Conservation (phyloP, 202 grass and related monocot genomes). For the Zoysia matrella region DNA sequence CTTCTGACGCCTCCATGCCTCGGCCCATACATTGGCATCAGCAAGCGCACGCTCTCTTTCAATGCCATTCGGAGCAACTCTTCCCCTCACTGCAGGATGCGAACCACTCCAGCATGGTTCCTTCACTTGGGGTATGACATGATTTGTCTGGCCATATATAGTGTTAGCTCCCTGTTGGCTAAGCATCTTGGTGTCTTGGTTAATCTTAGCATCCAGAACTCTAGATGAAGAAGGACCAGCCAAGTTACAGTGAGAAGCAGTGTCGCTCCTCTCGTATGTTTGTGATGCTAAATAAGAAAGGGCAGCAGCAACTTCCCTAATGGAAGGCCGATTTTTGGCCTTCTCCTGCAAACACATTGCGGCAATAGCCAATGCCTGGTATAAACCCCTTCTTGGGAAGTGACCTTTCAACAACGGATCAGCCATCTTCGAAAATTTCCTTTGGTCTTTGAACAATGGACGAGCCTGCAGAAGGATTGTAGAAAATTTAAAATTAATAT, state of each 20-base stretch:
- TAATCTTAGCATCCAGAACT: conserved; percentile 28
- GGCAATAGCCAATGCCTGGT: conserved; percentile 72
- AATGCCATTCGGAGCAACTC: conserved; percentile 38
- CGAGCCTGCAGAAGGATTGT: too few relatives aligned
- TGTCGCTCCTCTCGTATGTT: conserved; percentile 31
- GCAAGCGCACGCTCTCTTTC: conserved; percentile 54
- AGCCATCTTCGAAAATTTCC: too few relatives aligned
- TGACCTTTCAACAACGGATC: conserved; percentile 48
- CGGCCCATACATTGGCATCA: conserved; percentile 53
- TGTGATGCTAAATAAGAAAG: conserved; percentile 76
- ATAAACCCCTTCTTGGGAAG: conserved; percentile 63
- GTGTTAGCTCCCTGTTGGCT: conserved; percentile 35
- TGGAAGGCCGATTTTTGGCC: conserved; percentile 54
- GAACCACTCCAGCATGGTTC: conserved; percentile 30
- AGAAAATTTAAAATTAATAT: conserved; percentile 38
- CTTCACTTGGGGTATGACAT: conserved; percentile 18
- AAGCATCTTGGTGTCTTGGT: conserved; percentile 12
- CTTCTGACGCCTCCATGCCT: conserved; percentile 52
- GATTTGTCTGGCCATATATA: neutral
- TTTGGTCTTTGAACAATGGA: too few relatives aligned
- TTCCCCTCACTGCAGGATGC: conserved; percentile 3
- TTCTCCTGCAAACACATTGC: conserved; percentile 87
- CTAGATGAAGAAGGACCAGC: conserved; percentile 41
- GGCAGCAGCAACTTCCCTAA: conserved; percentile 14
- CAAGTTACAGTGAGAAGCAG: conserved; percentile 9